These are phyloP conservation scores for Agroathelia rolfsii DNA, from an alignment of 1,284 basidiomycete genomes.

Conservation along the genomic window DNA sequence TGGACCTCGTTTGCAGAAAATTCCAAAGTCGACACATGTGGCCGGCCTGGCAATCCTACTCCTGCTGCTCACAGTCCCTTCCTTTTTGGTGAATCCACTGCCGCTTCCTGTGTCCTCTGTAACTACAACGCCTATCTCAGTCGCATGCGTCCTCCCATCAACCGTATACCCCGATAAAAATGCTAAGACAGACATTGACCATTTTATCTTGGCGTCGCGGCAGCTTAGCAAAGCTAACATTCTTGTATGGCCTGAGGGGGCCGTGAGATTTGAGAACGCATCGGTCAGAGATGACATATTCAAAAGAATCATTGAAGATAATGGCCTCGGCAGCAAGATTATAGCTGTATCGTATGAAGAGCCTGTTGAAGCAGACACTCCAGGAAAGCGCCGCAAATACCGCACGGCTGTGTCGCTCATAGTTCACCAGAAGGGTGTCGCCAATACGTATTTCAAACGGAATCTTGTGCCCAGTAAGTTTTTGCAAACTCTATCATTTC, in stretches of 20 bases:
- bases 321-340: too few species aligned
- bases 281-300: constrained; percentile 42
- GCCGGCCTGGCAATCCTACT: constrained; percentile 32
- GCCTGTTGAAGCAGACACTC: too few species aligned
- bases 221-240: constrained; percentile 40
- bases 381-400: too few species aligned
- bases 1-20: too few species aligned
- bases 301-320: constrained; percentile 28
- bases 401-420: too few species aligned
- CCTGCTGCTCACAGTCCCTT: constrained; percentile 43
- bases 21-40: constrained; percentile 14
- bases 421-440: constrained; percentile 27
- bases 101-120: constrained; percentile 33
- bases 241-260: constrained; percentile 74
- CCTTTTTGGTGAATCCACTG: constrained; percentile 30
- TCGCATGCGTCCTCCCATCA: constrained; percentile 58
- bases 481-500: not conserved
- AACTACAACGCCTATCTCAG: constrained; percentile 40
- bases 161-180: too few species aligned
- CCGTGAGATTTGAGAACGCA: constrained; percentile 47
- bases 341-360: too few species aligned
- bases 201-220: constrained; percentile 48
- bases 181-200: too few species aligned
- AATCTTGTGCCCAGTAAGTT: constrained; percentile 64
- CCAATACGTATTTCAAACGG: constrained; percentile 67